Conservation (phyloP, 2,329 filamentous ascomycete genomes). For the Colletotrichum horii region DNA sequence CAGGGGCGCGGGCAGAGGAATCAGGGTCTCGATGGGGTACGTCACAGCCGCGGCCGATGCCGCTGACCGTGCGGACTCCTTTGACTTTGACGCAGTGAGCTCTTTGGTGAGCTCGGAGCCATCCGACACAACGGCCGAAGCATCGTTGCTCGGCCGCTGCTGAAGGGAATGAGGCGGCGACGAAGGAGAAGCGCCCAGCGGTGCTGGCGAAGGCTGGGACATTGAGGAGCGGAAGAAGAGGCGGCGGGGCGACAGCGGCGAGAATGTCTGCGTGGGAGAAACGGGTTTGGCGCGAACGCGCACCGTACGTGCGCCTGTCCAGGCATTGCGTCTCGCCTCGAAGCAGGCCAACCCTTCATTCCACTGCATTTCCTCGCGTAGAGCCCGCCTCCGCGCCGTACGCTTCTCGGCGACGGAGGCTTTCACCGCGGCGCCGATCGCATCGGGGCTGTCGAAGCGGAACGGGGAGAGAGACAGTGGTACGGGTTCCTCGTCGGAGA, state of each 20-base stretch:
- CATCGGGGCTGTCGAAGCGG: conserved; percentile 56
- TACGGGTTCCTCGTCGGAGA: conserved; percentile 52
- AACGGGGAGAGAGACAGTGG: conserved; percentile 48
- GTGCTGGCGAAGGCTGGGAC: conserved; percentile 42
- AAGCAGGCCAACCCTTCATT: conserved; percentile 86
- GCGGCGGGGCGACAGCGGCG: conserved; percentile 52
- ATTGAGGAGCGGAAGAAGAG: conserved; percentile 55
- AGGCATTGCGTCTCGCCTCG: conserved; percentile 77
- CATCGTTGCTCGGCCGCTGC: conserved; percentile 31
- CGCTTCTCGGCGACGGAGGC: conserved; percentile 52
- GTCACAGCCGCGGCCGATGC: conserved; percentile 19
- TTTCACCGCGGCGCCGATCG: conserved; percentile 47
- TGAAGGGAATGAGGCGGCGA: conserved; percentile 21
- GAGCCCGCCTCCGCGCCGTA: conserved; percentile 59
- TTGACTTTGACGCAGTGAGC: conserved; percentile 35
- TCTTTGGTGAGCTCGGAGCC: conserved; percentile 45
- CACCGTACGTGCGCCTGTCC: conserved; percentile 77
- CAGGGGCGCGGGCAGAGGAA: conserved; percentile 77
- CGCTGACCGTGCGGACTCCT: conserved; percentile 36
- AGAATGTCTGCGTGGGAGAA: conserved; percentile 43
- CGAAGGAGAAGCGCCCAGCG: conserved; percentile 26
- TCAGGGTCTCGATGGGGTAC: conserved; percentile 63
- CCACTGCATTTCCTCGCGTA: conserved; percentile 73
- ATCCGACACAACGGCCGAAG: conserved; percentile 44
- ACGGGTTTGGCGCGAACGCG: conserved; percentile 55